Conservation (phyloP, 179 eudicot species). For the Beta lomatogona region DNA sequence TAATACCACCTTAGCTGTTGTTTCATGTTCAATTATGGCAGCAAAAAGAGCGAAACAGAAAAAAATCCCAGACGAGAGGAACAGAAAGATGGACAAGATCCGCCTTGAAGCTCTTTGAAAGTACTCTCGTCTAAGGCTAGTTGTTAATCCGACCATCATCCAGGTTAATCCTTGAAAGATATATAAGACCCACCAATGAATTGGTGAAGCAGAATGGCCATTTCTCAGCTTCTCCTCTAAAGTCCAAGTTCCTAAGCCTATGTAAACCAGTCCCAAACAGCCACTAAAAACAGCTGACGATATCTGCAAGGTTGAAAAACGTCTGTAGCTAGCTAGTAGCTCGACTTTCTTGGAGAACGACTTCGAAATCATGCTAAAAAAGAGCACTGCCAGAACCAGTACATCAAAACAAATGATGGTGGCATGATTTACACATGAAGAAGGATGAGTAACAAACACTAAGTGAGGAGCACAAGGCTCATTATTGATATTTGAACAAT, state of each 20-base stretch:
- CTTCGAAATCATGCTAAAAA: constrained; percentile 41
- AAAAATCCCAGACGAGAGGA: constrained; percentile 46
- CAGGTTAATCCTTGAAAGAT: constrained; percentile 62
- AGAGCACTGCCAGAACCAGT: constrained; percentile 48
- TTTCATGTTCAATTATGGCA: constrained; percentile 35
- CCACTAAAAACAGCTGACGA: constrained; percentile 59
- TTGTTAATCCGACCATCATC: constrained; percentile 48
- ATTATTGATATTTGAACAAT: constrained; percentile 11
- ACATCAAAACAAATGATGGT: constrained; percentile 12
- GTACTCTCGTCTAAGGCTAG: constrained; percentile 50
- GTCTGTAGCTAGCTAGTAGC: constrained; percentile 8
- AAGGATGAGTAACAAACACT: constrained; percentile 21
- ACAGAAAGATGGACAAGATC: constrained; percentile 49
- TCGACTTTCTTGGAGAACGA: constrained; percentile 28
- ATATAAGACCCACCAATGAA: constrained; percentile 58
- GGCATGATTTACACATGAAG: constrained; percentile 32
- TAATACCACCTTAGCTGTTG: constrained; percentile 30
- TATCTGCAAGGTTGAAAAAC: constrained; percentile 32
- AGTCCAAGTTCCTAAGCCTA: constrained; percentile 54
- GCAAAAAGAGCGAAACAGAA: constrained; percentile 45
- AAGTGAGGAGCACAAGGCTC: constrained; percentile 22
- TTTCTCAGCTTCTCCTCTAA: constrained; percentile 45
- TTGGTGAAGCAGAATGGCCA: constrained; percentile 37
- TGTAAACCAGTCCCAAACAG: constrained; percentile 52
- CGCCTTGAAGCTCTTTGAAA: constrained; percentile 43